phyloP scores from a whole-genome alignment of 192 early-diverging fungal species.

The Coemansia sp. region DNA sequence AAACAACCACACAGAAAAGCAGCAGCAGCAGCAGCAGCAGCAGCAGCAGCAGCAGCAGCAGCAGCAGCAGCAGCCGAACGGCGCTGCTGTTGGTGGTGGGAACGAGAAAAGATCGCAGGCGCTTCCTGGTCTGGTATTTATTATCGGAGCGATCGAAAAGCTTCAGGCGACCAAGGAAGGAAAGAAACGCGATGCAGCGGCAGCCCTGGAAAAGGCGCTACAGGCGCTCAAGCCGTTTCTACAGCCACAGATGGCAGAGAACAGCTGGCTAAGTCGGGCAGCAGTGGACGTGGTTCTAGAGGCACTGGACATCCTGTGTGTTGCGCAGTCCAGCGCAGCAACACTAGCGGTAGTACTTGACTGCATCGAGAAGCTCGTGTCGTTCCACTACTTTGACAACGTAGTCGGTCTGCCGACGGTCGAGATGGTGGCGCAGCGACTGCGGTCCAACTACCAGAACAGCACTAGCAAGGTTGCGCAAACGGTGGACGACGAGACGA shows the following conservation, averaged over 20 bases:
- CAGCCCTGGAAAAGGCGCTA: conserved; percentile 54
- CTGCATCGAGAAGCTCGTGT: conserved; percentile 78
- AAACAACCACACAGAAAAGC: not conserved
- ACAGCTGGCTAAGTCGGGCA: conserved; percentile 15
- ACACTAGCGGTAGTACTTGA: conserved; percentile 73
- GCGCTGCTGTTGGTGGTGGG: not conserved
- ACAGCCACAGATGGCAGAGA: conserved; percentile 10
- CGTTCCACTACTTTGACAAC: conserved; percentile 63
- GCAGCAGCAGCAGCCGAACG: not conserved
- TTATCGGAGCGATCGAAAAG: conserved; percentile 66
- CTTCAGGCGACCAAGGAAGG: conserved; percentile 59
- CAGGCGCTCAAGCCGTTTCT: conserved; percentile 18
- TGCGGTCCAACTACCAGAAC: conserved; percentile 15
- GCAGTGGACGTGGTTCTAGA: conserved; percentile 57
- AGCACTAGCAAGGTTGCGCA: conserved; percentile 1
- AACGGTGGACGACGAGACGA: conserved; percentile 2
- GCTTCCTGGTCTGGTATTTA: conserved; percentile 58
- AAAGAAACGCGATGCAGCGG: conserved; percentile 50
- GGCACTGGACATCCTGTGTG: conserved; percentile 73
- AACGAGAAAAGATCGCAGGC: conserved; percentile 1
- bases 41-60: too few species aligned
- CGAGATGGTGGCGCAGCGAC: conserved; percentile 9
- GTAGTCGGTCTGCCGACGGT: conserved; percentile 16
- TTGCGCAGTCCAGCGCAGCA: conserved; percentile 57
- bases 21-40: too few species aligned